Base-by-base conservation (phyloP, 2,329 filamentous ascomycete species). In the Fonsecaea nubica region DNA sequence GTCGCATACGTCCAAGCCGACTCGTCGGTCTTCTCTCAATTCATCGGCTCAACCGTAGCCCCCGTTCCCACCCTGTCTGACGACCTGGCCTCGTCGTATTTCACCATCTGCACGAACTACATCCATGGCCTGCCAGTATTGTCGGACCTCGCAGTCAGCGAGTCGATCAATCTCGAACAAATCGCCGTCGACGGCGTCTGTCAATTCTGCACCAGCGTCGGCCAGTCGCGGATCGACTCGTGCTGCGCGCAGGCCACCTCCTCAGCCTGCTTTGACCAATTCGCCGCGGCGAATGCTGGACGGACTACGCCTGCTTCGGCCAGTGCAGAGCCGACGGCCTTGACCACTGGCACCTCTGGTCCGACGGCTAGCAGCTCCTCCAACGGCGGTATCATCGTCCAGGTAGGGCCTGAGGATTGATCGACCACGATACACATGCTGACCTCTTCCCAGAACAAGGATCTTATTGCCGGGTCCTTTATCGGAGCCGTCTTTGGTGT, bases 271-370 rank as follows among this genome's bases (percentile, higher is more conserved):
- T 62, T 62, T 32, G 59, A 62, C 48, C 59, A 62, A 6, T 62
- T 62, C 45, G 59, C 59, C 13, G 48, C 32, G 18, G 21, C 50
- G 30, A 62, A 62, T 54, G 52, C 59, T 30, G 48, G 36, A 7
- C 48, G 33, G 30, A 36, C 59, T 5, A 62, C 59, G n/a, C 59
- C 59, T 15, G 59, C 48, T 7, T 62, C 70, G 61, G 53, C 67
- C 69, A 64, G 42, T 71, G 50, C 66, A 64, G 58, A 45, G 59
- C n/a, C 70, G 36, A 21, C 69, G 52, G 53, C 63, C 65, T 36
- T 65, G 61, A 53, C 59, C 64, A 25, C 25, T 25, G 50, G 71
- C 65, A 52, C 58, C 62, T 35, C 45, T 9, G 18, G 48, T 54
- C 12, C 33, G n/a, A 62, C 50, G 3, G 32, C 58, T 30, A 38